Base-by-base conservation (phyloP, 1,284 basidiomycete species). In the Pseudozyma sp. region DNA sequence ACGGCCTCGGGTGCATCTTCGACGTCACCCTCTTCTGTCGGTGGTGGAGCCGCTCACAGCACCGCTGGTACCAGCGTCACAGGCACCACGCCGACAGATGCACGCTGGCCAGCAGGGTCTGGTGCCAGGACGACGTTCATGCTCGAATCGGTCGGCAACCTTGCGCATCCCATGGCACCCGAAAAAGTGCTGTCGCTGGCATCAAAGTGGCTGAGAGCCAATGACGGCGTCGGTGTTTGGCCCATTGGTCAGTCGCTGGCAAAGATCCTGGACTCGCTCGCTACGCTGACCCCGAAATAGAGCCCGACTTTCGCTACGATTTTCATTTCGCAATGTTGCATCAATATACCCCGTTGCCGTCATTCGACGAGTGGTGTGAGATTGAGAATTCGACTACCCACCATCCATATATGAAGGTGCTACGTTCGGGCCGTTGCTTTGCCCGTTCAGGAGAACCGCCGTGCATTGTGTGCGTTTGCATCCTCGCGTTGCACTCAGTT, bases 71-170 rank as follows among this genome's bases (percentile, higher is more conserved):
- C 54, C 5, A 48, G 50, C 44, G 29, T 40, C 34, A 29, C 47
- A 3, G 42, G 40, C 10, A 50, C 29, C 16, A 46, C 42, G 1
- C 46, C 54, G 6, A 8, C 54, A 43, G 49, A 56, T 7, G 29
- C 17, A 7, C 51, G 53, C 19, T 7, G n/a, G 14, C 9, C 33
- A 24, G 8, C 47, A 16, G 39, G 39, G 39, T 16, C n/a, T 7
- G 19, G 24, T 8, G 10, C 17, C 30, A 55, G 55, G 4, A 54
- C 51, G 7, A 87, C 93, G 65, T 91, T 90, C 42, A 91, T 94
- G 49, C 89, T 94, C 69, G 92, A 92, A 50, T 57, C 54, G 10
- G 62, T 65, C 24, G 62, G 62, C 45, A 54, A 58, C 42, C 45
- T 65, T 10, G 49, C 55, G 0, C 50, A 57, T 29, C 39, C 55